Conservation (phyloP, 202 grass and related monocot genomes). For the Panicum hallii region DNA sequence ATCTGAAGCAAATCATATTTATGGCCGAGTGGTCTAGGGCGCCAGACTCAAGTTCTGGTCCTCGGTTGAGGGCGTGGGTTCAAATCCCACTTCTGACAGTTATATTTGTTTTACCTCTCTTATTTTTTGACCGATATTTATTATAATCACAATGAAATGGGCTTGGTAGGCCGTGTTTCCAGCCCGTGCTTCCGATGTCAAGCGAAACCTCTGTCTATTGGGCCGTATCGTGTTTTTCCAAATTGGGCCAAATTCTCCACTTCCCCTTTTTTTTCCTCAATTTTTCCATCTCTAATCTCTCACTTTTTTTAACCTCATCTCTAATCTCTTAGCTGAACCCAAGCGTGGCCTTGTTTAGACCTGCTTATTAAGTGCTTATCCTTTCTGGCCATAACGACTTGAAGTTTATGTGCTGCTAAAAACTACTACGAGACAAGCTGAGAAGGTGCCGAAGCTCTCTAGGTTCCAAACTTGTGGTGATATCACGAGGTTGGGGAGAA, state of each 20-base stretch:
- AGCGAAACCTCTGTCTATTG: not conserved
- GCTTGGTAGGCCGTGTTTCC: not conserved
- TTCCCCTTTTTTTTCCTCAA: too few species aligned
- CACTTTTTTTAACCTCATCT: too few species aligned
- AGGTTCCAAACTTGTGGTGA: not conserved
- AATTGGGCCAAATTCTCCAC: not conserved
- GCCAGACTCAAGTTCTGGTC: constrained; percentile 99
- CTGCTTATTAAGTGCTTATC: too few species aligned
- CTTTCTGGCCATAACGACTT: too few species aligned
- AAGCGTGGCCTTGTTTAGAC: too few species aligned
- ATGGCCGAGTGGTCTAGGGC: constrained; percentile 96
- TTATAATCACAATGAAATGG: not conserved
- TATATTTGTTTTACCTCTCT: not conserved
- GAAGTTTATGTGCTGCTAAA: too few species aligned
- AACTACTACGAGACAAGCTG: not conserved
- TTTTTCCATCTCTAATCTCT: too few species aligned
- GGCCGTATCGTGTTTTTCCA: not conserved
- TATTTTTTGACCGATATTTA: not conserved
- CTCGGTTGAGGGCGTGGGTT: constrained; percentile 95
- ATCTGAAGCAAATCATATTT: too few species aligned
- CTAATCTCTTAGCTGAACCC: too few species aligned
- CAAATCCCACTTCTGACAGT: constrained; percentile 99
- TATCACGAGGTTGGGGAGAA: constrained; percentile 10
- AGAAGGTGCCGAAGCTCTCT: not conserved
- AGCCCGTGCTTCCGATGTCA: not conserved